Evolutionary conservation across 75 land plant species (phyloP), one percentile per base, ranked within the genome.

Genomic region (Picea sitchensis): DNA sequence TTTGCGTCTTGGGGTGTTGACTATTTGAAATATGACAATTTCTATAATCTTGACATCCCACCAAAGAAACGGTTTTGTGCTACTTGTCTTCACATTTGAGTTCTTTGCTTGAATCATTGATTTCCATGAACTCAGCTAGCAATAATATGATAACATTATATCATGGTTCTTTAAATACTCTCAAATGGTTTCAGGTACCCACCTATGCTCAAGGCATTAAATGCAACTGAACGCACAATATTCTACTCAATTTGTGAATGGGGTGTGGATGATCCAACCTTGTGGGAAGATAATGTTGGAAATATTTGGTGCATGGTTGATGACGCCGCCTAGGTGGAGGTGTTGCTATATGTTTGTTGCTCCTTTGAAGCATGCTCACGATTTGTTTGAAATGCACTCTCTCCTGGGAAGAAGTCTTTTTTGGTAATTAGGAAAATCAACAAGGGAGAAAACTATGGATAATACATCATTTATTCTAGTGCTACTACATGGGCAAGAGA

Each of bases 1-100:
- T 97, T 97, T 90, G 98, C 98, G 30, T 91, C 92, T 30, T 97
- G 99, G 99, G 99, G 89, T n/a, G 86, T 97, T 59, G 99, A 97
- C 87, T 97, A 95, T 80, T 78, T 97, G 87, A 97, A 97, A 82
- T 97, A 97, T 84, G 99, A 97, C 79, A 97, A 97, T 81, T 97
- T 98, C 82, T 87, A 61, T 87, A 93, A 91, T 78, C 80, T 91
- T 68, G 95, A 89, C 18, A 92, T 92, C 59, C 56, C 86, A 57
- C 99, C 99, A 17, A 58, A 90, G 81, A 65, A 82, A 78, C 87
- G 95, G 98, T 95, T 58, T 3, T 58, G 47, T 12, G 6, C 44
- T 79, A 32, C 21, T 54, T 76, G 3, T 51, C 56, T 51, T 13
- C 31, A 51, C 32, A 15, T 76, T 64, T n/a, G 3, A 58, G 18